phyloP scores from a whole-genome alignment of 2,329 filamentous ascomycete species.

The Hypoxylon sp. region DNA sequence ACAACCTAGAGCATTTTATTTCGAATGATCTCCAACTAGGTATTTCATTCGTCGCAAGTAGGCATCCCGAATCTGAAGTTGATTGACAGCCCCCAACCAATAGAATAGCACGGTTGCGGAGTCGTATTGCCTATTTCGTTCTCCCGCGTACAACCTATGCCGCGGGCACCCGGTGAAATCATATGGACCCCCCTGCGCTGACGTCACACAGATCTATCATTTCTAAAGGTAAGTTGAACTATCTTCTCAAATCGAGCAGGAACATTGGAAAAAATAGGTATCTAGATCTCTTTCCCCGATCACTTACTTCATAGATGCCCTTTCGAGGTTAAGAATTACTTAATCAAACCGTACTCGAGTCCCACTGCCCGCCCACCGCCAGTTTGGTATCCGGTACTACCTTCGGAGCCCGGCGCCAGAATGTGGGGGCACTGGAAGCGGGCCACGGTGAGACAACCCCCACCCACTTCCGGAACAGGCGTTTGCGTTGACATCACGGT shows the following conservation, averaged over 20 bases:
- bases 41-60: not conserved
- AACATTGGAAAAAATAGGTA: not conserved
- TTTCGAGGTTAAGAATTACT: not conserved
- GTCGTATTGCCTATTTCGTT: conserved; percentile 35
- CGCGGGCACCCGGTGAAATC: conserved; percentile 22
- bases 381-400: not conserved
- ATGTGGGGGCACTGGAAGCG: not conserved
- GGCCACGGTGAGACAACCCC: not conserved
- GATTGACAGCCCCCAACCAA: conserved; percentile 20
- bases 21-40: not conserved
- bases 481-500: not conserved
- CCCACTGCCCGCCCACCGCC: not conserved
- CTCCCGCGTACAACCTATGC: conserved; percentile 16
- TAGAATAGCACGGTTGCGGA: conserved; percentile 13
- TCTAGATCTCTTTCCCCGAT: not conserved
- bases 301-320: conserved; percentile 17
- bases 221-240: not conserved
- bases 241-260: not conserved
- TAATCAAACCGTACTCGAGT: not conserved
- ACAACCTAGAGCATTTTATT: not conserved
- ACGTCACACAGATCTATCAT: conserved; percentile 29
- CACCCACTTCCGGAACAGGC: not conserved
- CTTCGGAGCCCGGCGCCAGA: not conserved
- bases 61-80: not conserved
- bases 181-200: conserved; percentile 14